Evolutionary conservation across 2,329 filamentous ascomycete genomes (phyloP).

Genomic region (Rhexocercosporidium sp.): DNA sequence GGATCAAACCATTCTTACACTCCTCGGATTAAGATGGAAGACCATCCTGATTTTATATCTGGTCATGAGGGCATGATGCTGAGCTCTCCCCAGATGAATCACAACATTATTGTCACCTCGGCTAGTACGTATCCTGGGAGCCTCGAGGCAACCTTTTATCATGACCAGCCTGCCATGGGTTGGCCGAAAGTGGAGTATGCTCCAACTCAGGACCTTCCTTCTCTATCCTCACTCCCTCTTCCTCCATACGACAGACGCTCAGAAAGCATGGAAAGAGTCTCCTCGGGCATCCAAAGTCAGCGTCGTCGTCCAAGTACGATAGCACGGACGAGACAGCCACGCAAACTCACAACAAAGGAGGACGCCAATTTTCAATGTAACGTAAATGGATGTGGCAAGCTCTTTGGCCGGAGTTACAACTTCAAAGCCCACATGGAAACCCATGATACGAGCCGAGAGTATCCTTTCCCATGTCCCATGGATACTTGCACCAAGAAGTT

Average conservation of each 20-base stretch:
- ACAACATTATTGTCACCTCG: conserved; percentile 33
- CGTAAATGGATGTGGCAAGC: conserved; percentile 72
- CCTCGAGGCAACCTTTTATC: conserved; percentile 38
- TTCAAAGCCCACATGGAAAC: conserved; percentile 86
- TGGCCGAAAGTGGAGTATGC: conserved; percentile 41
- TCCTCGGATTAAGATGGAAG: conserved; percentile 43
- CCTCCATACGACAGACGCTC: conserved; percentile 37
- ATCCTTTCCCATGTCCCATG: conserved; percentile 71
- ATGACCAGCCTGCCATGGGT: conserved; percentile 33
- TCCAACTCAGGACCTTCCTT: conserved; percentile 35
- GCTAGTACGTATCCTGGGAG: conserved; percentile 36
- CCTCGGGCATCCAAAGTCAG: conserved; percentile 27
- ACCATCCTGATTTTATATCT: conserved; percentile 36
- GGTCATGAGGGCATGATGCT: conserved; percentile 35
- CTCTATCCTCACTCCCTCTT: conserved; percentile 37
- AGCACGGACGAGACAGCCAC: conserved; percentile 43
- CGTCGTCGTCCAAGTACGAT: conserved; percentile 33
- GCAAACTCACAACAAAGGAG: conserved; percentile 66
- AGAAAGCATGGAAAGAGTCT: conserved; percentile 33
- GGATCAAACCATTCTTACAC: conserved; percentile 39
- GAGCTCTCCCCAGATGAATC: conserved; percentile 35
- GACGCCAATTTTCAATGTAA: conserved; percentile 75
- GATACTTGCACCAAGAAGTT: conserved; percentile 75
- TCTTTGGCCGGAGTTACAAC: conserved; percentile 85
- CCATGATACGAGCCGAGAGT: conserved; percentile 75